Percentiles rank a stretch among this genome's conserved stretches.
phyloP scores from a whole-genome alignment of 2,329 filamentous ascomycete species.

The Pezicula carpinea region DNA sequence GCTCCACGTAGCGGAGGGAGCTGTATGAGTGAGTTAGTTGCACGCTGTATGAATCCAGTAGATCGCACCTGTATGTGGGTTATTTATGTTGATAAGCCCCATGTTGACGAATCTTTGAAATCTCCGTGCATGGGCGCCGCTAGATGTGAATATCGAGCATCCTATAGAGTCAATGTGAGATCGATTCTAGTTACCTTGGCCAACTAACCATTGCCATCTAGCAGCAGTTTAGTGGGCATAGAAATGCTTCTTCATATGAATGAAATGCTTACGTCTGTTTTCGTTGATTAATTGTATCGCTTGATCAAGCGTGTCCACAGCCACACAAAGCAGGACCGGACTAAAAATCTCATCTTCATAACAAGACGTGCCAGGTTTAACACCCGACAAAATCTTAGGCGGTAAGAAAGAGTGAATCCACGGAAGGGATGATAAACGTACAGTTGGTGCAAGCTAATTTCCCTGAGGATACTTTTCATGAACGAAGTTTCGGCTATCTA shows the following conservation, averaged over 20 bases:
- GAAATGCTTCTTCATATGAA: background rate
- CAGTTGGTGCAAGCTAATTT: conserved; percentile 4
- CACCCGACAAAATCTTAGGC: background rate
- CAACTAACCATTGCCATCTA: conserved; percentile 19
- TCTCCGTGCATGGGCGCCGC: conserved; percentile 9
- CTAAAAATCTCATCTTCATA: conserved; percentile 7
- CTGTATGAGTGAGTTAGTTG: background rate
- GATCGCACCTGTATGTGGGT: conserved; percentile 16
- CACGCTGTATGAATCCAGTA: background rate
- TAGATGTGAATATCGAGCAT: conserved; percentile 20
- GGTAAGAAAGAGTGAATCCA: background rate
- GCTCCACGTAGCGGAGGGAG: conserved; percentile 14
- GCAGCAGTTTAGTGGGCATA: background rate
- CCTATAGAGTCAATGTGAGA: background rate
- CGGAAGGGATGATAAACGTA: background rate
- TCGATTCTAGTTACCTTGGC: background rate
- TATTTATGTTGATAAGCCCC: conserved; percentile 24
- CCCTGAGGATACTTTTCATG: conserved; percentile 2
- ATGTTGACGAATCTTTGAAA: conserved; percentile 21
- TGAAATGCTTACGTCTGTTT: conserved; percentile 3
- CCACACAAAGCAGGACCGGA: conserved; percentile 4
- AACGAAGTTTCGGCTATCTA: conserved; percentile 2
- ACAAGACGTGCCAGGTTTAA: conserved; percentile 4
- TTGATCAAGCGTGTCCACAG: conserved; percentile 5
- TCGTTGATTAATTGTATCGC: conserved; percentile 6